These are phyloP conservation scores for Ganoderma boninense DNA, from an alignment of 1,284 basidiomycete genomes.

Conservation along the genomic window DNA sequence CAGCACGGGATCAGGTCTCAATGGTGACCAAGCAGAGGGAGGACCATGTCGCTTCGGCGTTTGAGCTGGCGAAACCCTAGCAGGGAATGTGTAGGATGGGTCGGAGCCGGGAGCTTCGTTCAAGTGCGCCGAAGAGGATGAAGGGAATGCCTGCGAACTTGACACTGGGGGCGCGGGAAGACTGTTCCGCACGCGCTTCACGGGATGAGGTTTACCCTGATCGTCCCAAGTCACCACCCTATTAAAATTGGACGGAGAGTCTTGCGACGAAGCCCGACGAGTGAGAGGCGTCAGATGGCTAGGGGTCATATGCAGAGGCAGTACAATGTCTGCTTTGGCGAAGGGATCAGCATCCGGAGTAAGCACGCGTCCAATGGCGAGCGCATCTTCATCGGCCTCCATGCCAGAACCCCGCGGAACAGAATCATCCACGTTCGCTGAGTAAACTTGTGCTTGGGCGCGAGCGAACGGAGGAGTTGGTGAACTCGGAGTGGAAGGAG, in stretches of 20 bases:
- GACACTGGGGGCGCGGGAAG: conserved; percentile 31
- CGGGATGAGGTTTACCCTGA: conserved; percentile 6
- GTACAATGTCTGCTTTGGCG: conserved; percentile 37
- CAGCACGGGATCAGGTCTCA: conserved; percentile 2
- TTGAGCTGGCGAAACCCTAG: conserved; percentile 3
- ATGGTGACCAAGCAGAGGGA: conserved; percentile 29
- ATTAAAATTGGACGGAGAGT: conserved; percentile 10
- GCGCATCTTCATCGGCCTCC: conserved; percentile 31
- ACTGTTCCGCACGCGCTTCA: conserved; percentile 26
- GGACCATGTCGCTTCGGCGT: conserved; percentile 21
- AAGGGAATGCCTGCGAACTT: conserved; percentile 33
- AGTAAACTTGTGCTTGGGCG: conserved; percentile 27
- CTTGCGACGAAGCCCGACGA: conserved; percentile 22
- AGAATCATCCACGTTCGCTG: conserved; percentile 17
- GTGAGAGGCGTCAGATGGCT: conserved; percentile 26
- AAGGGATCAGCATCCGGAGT: conserved; percentile 45
- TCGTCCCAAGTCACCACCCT: conserved; percentile 23
- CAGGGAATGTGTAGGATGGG: conserved; percentile 7
- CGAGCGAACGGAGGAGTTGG: conserved; percentile 30
- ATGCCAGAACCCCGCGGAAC: conserved; percentile 4
- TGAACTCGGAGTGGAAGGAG: conserved; percentile 33
- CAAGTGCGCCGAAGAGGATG: conserved; percentile 32
- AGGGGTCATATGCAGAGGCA: conserved; percentile 26
- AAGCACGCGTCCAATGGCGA: conserved; percentile 40
- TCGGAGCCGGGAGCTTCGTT: neutral